These are phyloP conservation scores for Aeschynomene evenia DNA, from an alignment of 306 rosid species.

Conservation along the genomic window DNA sequence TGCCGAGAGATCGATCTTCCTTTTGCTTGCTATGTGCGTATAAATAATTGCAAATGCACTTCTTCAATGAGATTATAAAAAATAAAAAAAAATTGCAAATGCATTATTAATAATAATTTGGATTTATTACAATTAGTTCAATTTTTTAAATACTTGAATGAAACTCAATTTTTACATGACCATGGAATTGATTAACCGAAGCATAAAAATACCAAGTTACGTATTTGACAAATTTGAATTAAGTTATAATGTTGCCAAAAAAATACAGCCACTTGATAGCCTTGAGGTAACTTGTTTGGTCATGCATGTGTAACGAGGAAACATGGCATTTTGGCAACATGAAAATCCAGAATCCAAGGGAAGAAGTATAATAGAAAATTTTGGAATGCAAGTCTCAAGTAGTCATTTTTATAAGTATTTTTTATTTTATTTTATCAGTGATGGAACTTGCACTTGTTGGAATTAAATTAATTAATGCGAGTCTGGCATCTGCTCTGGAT, in stretches of 20 bases:
- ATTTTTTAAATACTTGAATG: not conserved
- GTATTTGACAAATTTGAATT: not conserved
- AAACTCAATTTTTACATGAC: not conserved
- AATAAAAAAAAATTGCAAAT: no score
- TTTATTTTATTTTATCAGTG: no score
- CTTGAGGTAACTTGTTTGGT: slow-evolving; percentile 28
- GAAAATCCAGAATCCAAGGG: slow-evolving; percentile 86
- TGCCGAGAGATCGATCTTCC: slow-evolving; percentile 27
- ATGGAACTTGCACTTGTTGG: slow-evolving; percentile 50
- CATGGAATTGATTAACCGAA: not conserved
- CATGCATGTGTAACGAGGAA: slow-evolving; percentile 81
- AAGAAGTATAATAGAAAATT: slow-evolving; percentile 36
- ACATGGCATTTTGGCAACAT: slow-evolving; percentile 55
- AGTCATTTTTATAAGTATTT: slow-evolving; percentile 20
- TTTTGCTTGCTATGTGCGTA: not conserved
- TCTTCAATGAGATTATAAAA: no score
- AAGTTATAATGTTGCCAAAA: slow-evolving; percentile 30
- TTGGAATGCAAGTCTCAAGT: slow-evolving; percentile 13
- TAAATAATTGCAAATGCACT: not conserved
- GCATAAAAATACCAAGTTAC: slow-evolving; percentile 17
- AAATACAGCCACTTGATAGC: slow-evolving; percentile 15
- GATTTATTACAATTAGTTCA: not conserved
- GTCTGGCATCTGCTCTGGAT: slow-evolving; percentile 65
- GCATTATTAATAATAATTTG: no score
- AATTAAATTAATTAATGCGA: slow-evolving; percentile 33